A percentile compares a stretch with the other conserved stretches of the same genome.
These are phyloP conservation scores for Nakazawaea molendinolei DNA, from an alignment of 805 yeast species.

Conservation along the genomic window DNA sequence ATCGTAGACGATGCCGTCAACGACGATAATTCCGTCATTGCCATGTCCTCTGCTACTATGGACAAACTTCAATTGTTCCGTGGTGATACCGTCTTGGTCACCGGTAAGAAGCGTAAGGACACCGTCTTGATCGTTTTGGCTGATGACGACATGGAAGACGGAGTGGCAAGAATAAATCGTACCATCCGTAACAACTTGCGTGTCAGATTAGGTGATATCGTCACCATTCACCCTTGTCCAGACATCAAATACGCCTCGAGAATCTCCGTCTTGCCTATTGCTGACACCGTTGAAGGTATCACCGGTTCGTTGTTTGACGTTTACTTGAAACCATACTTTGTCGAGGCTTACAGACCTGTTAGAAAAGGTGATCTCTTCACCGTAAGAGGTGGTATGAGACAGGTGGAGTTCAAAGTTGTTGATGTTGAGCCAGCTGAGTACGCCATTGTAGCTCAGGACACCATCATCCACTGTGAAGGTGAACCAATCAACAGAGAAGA, in stretches of 20 bases:
- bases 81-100: slow-evolving; percentile 95
- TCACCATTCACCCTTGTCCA: slow-evolving; percentile 91
- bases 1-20: slow-evolving; percentile 95
- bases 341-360: slow-evolving; percentile 98
- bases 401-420: slow-evolving; percentile 96
- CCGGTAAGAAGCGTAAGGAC: slow-evolving; percentile 97
- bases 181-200: slow-evolving; percentile 93
- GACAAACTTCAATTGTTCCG: slow-evolving; percentile 91
- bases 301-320: slow-evolving; percentile 96
- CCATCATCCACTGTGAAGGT: slow-evolving; percentile 97
- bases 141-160: slow-evolving; percentile 95
- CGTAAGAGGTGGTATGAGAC: slow-evolving; percentile 99
- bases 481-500: slow-evolving; percentile 98
- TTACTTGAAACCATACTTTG: slow-evolving; percentile 94
- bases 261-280: slow-evolving; percentile 92
- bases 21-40: slow-evolving; percentile 95
- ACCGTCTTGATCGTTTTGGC: slow-evolving; percentile 93
- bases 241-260: slow-evolving; percentile 96
- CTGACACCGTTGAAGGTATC: slow-evolving; percentile 96
- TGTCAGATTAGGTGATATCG: slow-evolving; percentile 88
- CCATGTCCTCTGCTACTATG: slow-evolving; percentile 93
- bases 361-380: slow-evolving; percentile 95
- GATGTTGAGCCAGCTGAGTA: slow-evolving; percentile 97
- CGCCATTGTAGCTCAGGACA: slow-evolving; percentile 98
- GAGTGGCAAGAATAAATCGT: slow-evolving; percentile 89